Evolutionary conservation across 2,329 filamentous ascomycete species (phyloP).

Genomic region (Fusarium sp.): DNA sequence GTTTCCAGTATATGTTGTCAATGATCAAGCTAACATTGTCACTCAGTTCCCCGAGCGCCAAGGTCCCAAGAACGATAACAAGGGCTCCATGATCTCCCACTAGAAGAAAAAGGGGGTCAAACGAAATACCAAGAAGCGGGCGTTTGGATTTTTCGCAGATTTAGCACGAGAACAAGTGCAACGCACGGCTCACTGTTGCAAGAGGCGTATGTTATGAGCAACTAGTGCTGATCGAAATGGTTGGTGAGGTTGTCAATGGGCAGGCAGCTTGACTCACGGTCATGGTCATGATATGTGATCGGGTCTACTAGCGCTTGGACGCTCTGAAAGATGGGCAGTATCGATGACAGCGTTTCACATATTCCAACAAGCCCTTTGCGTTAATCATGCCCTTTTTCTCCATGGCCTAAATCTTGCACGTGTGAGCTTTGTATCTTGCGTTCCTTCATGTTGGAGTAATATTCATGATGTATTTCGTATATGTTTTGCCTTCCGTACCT

Average conservation of each 20-base stretch:
- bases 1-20: background rate
- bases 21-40: constrained; percentile 10
- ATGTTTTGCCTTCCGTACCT: background rate
- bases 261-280: constrained; percentile 13
- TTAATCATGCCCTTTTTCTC: background rate
- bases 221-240: constrained; percentile 27
- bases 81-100: constrained; percentile 59
- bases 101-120: constrained; percentile 48
- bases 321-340: constrained; percentile 42
- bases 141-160: constrained; percentile 21
- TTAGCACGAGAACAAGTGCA: constrained; percentile 8
- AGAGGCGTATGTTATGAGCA: constrained; percentile 17
- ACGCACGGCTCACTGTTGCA: constrained; percentile 2
- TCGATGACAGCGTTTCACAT: constrained; percentile 39
- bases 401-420: background rate
- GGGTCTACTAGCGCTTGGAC: constrained; percentile 12
- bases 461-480: background rate
- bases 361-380: constrained; percentile 25
- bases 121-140: constrained; percentile 20
- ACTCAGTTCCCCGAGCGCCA: constrained; percentile 65
- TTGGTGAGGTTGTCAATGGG: constrained; percentile 24
- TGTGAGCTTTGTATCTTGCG: background rate
- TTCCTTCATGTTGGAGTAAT: background rate
- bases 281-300: constrained; percentile 12
- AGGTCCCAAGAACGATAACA: constrained; percentile 67